Evolutionary conservation across 2,329 filamentous ascomycete genomes (phyloP).

Genomic region (Coccinonectria pachysandricola): DNA sequence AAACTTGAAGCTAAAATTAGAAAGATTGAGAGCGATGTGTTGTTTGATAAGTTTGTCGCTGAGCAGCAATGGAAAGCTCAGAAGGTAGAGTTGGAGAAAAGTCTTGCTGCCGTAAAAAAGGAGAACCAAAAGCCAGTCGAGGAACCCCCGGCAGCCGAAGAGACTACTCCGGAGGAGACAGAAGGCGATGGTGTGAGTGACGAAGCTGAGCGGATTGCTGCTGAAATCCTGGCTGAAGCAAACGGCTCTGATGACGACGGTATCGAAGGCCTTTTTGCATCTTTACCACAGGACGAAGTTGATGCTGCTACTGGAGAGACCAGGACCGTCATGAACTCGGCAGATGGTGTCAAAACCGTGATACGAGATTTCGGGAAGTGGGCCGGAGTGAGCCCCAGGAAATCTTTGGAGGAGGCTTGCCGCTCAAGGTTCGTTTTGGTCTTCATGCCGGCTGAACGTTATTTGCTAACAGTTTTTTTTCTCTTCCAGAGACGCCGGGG

Average conservation of each 20-base stretch:
- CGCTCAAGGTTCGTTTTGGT: constrained; percentile 51
- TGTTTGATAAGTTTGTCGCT: constrained; percentile 60
- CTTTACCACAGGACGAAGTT: constrained; percentile 49
- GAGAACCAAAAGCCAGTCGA: constrained; percentile 16
- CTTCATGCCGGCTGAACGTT: neutral
- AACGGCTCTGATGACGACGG: constrained; percentile 44
- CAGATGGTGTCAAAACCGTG: constrained; percentile 44
- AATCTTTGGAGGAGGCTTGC: constrained; percentile 79
- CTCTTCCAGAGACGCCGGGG: constrained; percentile 61
- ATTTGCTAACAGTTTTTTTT: too few species aligned
- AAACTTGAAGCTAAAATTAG: constrained; percentile 65
- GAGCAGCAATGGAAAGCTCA: constrained; percentile 55
- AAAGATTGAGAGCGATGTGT: constrained; percentile 65
- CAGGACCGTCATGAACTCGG: constrained; percentile 42
- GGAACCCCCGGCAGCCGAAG: constrained; percentile 9
- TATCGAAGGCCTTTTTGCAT: constrained; percentile 42
- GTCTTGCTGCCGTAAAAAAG: constrained; percentile 42
- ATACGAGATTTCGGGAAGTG: constrained; percentile 80
- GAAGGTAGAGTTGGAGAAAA: constrained; percentile 50
- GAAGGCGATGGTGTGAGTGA: constrained; percentile 38
- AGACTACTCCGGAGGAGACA: constrained; percentile 14
- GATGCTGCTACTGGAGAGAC: constrained; percentile 49
- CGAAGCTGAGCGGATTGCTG: constrained; percentile 48
- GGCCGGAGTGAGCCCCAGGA: constrained; percentile 64
- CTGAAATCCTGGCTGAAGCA: constrained; percentile 46